phyloP scores from a whole-genome alignment of 2,329 filamentous ascomycete species.

The Ophiostoma tasmaniense region DNA sequence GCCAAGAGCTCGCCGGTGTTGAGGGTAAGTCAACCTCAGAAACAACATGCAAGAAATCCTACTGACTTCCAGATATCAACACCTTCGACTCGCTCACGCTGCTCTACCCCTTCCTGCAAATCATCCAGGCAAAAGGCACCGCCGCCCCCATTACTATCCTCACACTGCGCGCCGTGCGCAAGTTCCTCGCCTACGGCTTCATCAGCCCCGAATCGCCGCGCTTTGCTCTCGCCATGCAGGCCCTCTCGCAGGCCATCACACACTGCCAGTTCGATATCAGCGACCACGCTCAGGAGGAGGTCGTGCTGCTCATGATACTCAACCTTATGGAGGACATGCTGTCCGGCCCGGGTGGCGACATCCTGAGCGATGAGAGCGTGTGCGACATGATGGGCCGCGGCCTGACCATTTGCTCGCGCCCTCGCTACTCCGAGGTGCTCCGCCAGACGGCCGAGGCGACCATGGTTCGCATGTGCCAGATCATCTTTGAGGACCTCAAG shows the following conservation, averaged over 20 bases:
- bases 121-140: constrained; percentile 92
- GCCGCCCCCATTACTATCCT: constrained; percentile 94
- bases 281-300: constrained; percentile 88
- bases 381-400: constrained; percentile 99
- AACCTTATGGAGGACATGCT: constrained; percentile 99
- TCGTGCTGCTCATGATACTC: constrained; percentile 86
- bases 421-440: constrained; percentile 81
- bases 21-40: constrained; percentile 48
- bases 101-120: constrained; percentile 88
- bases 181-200: constrained; percentile 93
- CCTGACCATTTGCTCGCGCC: constrained; percentile 92
- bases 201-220: constrained; percentile 77
- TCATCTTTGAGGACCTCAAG: constrained; percentile 91
- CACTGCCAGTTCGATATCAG: constrained; percentile 97
- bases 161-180: constrained; percentile 84
- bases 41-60: no score
- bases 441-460: constrained; percentile 88
- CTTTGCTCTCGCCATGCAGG: constrained; percentile 85
- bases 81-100: constrained; percentile 83
- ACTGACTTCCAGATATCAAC: constrained; percentile 55
- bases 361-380: constrained; percentile 95
- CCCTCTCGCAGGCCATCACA: constrained; percentile 87
- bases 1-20: constrained; percentile 77
- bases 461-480: constrained; percentile 98
- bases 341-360: constrained; percentile 80